Conservation (phyloP, 2,329 filamentous ascomycete species). For the Sporothrix pseudoabietina region DNA sequence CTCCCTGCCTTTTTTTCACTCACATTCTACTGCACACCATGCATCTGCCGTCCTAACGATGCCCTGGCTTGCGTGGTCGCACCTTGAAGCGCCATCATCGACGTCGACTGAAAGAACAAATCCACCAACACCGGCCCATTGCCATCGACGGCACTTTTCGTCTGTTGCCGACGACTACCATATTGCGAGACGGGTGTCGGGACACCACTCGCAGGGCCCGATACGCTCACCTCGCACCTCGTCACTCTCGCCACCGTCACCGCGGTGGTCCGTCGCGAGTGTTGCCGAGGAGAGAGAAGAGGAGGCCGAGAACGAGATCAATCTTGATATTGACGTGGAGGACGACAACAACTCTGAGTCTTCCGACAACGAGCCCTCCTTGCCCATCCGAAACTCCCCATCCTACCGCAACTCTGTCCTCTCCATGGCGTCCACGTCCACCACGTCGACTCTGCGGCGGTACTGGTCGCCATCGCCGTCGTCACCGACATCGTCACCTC, state of each 20-base stretch:
- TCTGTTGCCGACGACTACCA: constrained; percentile 22
- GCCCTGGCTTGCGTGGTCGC: constrained; percentile 27
- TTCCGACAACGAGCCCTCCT: not conserved
- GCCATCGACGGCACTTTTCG: constrained; percentile 28
- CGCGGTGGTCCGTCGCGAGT: constrained; percentile 9
- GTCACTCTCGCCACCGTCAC: not conserved
- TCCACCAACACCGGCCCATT: not conserved
- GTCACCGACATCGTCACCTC: not conserved
- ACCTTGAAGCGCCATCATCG: not conserved
- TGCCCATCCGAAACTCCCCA: not conserved
- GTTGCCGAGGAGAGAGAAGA: not conserved
- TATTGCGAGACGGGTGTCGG: not conserved
- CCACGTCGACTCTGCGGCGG: constrained; percentile 28
- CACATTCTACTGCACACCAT: not conserved
- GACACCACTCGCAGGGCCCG: not conserved
- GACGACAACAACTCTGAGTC: not conserved
- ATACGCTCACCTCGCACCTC: not conserved
- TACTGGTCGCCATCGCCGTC: constrained; percentile 33
- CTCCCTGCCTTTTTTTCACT: not conserved
- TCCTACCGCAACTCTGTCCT: constrained; percentile 18
- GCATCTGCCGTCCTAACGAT: constrained; percentile 22
- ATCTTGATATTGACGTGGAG: not conserved
- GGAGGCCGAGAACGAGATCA: not conserved
- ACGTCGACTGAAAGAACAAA: not conserved
- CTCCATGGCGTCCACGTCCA: constrained; percentile 26